Percentiles rank a stretch among this genome's conserved stretches.
Conservation (phyloP, 2,329 filamentous ascomycete genomes). For the Ascomycota sp. region DNA sequence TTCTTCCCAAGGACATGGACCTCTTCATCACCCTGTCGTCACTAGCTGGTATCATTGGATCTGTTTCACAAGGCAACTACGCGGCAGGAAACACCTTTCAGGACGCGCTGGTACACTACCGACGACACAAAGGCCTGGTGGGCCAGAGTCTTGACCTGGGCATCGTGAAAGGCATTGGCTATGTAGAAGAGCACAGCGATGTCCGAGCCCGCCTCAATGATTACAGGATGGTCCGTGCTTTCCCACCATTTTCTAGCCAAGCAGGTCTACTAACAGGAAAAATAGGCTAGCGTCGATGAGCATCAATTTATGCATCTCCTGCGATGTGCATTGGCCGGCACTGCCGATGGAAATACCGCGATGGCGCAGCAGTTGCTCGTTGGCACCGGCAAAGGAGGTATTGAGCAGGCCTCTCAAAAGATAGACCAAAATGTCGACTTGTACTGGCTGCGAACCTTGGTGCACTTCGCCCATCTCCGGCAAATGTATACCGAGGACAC, state of each 20-base stretch:
- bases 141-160: conserved; percentile 1
- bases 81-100: conserved; percentile 2
- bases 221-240: too few relatives aligned
- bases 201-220: background rate
- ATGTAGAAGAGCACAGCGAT: background rate
- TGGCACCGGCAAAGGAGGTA: background rate
- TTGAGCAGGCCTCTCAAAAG: background rate
- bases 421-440: background rate
- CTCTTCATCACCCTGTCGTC: conserved; percentile 2
- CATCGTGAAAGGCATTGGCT: background rate
- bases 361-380: background rate
- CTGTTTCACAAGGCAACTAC: conserved; percentile 1
- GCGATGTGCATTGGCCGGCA: background rate
- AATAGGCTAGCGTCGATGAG: background rate
- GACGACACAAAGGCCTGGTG: background rate
- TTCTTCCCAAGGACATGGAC: background rate
- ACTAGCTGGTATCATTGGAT: conserved; percentile 1
- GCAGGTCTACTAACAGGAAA: background rate
- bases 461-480: background rate
- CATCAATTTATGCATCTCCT: conserved; percentile 1
- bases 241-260: background rate
- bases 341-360: background rate
- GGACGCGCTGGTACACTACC: conserved; percentile 1
- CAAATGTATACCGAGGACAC: background rate
- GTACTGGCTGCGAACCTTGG: background rate